These are phyloP conservation scores for Mrakia hoshinonis DNA, from an alignment of 768 basidiomycete genomes.

Conservation along the genomic window DNA sequence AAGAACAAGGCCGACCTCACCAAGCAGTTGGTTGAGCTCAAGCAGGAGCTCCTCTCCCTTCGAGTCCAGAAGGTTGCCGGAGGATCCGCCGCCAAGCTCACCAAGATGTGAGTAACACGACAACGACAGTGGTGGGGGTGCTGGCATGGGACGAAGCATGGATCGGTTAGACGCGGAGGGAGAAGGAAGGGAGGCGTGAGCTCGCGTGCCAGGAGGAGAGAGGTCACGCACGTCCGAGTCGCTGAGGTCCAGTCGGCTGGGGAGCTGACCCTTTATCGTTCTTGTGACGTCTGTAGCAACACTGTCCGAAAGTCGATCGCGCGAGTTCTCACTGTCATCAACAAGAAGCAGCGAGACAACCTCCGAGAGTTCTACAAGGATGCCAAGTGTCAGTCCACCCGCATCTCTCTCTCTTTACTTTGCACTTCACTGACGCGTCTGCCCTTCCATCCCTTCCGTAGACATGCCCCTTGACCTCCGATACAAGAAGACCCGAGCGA, in stretches of 20 bases:
- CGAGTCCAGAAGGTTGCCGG: conserved; percentile 98
- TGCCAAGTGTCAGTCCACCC: conserved; percentile 63
- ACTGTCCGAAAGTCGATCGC: conserved; percentile 97
- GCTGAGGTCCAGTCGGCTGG: no score
- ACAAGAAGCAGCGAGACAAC: conserved; percentile 94
- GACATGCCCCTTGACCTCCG: conserved; percentile 93
- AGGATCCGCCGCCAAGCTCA: conserved; percentile 88
- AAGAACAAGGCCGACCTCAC: conserved; percentile 87
- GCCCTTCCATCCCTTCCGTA: conserved; percentile 21
- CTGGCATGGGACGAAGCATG: not conserved
- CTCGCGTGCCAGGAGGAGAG: conserved; percentile 1
- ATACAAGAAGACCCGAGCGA: conserved; percentile 94
- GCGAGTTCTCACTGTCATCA: conserved; percentile 94
- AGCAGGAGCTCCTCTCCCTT: conserved; percentile 83
- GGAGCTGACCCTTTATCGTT: conserved; percentile 27
- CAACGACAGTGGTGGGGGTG: no score
- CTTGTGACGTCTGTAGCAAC: conserved; percentile 49
- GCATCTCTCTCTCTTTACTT: not conserved
- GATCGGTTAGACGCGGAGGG: no score
- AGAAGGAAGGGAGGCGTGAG: not conserved
- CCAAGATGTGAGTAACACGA: conserved; percentile 88
- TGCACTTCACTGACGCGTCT: not conserved
- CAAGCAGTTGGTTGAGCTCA: conserved; percentile 88
- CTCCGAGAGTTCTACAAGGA: conserved; percentile 95
- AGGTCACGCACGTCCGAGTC: not conserved